Conservation (phyloP, 768 basidiomycete genomes). For the Coprinellus micaceus region DNA sequence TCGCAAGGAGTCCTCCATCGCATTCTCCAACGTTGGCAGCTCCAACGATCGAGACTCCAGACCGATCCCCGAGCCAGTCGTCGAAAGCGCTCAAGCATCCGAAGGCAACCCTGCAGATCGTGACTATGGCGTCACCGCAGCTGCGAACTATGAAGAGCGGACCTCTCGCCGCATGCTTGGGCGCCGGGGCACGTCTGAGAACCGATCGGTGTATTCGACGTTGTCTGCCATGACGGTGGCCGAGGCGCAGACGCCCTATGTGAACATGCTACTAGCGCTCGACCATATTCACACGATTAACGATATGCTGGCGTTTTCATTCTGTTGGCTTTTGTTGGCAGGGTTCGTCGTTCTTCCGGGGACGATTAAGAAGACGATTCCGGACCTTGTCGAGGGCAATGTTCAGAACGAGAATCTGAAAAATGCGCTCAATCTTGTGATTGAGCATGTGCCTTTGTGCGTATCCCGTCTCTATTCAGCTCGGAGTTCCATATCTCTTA, state of each 20-base stretch:
- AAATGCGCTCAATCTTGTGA: background rate
- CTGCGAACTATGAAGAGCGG: too few relatives aligned
- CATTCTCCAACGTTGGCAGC: too few relatives aligned
- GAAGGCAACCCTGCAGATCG: too few relatives aligned
- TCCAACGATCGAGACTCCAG: too few relatives aligned
- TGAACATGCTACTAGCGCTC: background rate
- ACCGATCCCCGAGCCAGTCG: too few relatives aligned
- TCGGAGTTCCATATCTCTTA: too few relatives aligned
- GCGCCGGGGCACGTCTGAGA: too few relatives aligned
- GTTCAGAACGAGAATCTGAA: background rate
- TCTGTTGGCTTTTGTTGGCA: background rate
- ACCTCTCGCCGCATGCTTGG: too few relatives aligned
- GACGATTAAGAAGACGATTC: background rate
- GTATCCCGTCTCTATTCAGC: background rate
- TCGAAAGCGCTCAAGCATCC: too few relatives aligned
- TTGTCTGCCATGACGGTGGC: background rate
- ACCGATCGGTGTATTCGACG: too few relatives aligned
- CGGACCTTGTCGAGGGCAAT: background rate
- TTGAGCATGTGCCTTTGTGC: background rate
- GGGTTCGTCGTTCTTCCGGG: background rate
- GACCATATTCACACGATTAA: background rate
- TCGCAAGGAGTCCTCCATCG: too few relatives aligned
- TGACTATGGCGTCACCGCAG: too few relatives aligned
- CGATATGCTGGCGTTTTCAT: background rate
- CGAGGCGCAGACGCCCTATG: background rate